Percentiles rank a stretch among this genome's conserved stretches.
Evolutionary conservation across 2,329 filamentous ascomycete genomes (phyloP).

Genomic region (Pseudopyricularia cyperi): DNA sequence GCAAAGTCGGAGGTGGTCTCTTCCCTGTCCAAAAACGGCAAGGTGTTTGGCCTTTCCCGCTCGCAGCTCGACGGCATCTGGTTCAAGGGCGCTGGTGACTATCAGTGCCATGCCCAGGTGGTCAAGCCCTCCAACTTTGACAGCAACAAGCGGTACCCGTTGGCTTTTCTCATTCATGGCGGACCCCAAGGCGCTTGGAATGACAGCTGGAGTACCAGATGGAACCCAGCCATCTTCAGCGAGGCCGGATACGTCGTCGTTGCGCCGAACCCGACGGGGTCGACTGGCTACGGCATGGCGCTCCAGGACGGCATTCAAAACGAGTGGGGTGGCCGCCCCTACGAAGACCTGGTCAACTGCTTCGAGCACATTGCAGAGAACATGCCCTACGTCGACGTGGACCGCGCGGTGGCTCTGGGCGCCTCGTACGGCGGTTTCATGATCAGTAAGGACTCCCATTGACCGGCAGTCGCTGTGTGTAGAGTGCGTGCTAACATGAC

Average conservation of each 20-base stretch:
- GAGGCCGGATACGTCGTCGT: conserved; percentile 81
- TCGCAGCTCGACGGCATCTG: conserved; percentile 56
- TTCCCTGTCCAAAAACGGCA: conserved; percentile 53
- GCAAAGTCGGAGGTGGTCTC: conserved; percentile 32
- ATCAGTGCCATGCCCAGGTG: conserved; percentile 57
- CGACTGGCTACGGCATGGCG: conserved; percentile 68
- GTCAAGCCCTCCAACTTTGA: conserved; percentile 57
- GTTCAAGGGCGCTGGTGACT: conserved; percentile 50
- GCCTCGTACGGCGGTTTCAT: conserved; percentile 67
- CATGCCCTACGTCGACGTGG: conserved; percentile 55
- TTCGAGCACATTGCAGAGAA: conserved; percentile 61
- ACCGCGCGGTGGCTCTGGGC: conserved; percentile 58
- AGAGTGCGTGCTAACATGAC: conserved; percentile 3
- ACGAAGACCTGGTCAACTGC: conserved; percentile 66
- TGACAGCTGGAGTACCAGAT: conserved; percentile 67
- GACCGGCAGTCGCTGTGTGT: too few relatives aligned
- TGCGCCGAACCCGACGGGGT: conserved; percentile 71
- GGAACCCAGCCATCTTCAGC: conserved; percentile 78
- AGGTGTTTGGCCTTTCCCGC: conserved; percentile 50
- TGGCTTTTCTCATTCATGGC: conserved; percentile 71
- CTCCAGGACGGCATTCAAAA: conserved; percentile 64
- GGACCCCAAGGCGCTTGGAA: conserved; percentile 68
- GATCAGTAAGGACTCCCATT: conserved; percentile 38
- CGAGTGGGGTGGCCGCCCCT: conserved; percentile 78
- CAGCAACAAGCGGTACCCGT: conserved; percentile 58